Evolutionary conservation across 2,329 filamentous ascomycete species (phyloP).

Genomic region (Verticillium albo-atrum): DNA sequence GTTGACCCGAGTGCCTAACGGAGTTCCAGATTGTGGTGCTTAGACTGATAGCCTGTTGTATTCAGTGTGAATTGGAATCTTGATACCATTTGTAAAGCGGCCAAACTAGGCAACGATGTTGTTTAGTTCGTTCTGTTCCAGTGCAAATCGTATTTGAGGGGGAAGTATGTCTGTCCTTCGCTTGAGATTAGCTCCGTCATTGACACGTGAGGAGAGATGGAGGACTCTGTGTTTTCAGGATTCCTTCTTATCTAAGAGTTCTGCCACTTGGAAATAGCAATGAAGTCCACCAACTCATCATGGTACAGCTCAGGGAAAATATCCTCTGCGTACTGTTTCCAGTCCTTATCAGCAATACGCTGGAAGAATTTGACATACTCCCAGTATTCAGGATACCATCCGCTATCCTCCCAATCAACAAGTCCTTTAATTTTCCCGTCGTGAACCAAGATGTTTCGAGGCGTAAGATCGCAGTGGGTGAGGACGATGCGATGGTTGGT

Average conservation of each 20-base stretch:
- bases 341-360: constrained; percentile 13
- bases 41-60: constrained; percentile 20
- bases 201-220: not conserved
- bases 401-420: constrained; percentile 42
- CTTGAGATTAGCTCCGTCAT: not conserved
- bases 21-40: not conserved
- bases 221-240: not conserved
- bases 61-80: too few relatives aligned
- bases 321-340: constrained; percentile 16
- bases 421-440: constrained; percentile 34
- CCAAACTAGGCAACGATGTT: too few relatives aligned
- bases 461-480: constrained; percentile 40
- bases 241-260: constrained; percentile 6
- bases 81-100: too few relatives aligned
- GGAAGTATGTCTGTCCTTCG: not conserved
- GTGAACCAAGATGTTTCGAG: constrained; percentile 36
- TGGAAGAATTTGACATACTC: constrained; percentile 27
- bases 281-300: constrained; percentile 19
- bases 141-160: too few relatives aligned
- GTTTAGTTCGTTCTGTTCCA: too few relatives aligned
- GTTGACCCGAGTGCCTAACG: not conserved
- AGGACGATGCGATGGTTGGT: constrained; percentile 32
- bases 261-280: constrained; percentile 16
- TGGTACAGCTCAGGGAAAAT: constrained; percentile 20
- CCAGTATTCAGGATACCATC: constrained; percentile 42